phyloP scores from a whole-genome alignment of 202 grass and related monocot species.

The Setaria italica region DNA sequence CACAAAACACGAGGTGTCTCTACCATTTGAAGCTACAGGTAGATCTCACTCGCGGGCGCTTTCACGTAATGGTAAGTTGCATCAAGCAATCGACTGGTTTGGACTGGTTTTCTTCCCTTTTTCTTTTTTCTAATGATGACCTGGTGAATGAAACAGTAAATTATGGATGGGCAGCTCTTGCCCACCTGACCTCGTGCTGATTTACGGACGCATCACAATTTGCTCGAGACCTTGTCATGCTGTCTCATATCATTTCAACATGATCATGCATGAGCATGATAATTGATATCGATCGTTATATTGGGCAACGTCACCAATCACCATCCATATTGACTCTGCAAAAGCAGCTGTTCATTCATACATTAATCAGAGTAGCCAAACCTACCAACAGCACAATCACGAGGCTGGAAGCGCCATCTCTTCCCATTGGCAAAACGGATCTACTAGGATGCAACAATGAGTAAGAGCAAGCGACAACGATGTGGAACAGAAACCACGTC shows the following conservation, averaged over 20 bases:
- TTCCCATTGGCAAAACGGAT: background rate
- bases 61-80: no score
- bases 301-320: background rate
- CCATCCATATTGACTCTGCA: background rate
- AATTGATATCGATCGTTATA: background rate
- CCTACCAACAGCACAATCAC: background rate
- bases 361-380: background rate
- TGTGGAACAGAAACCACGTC: conserved; percentile 14
- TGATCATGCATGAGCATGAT: background rate
- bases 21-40: conserved; percentile 37
- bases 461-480: conserved; percentile 27
- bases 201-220: background rate
- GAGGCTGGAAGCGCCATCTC: background rate
- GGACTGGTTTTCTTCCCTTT: no score
- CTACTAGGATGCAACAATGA: background rate
- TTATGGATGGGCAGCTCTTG: no score
- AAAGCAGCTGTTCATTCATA: background rate
- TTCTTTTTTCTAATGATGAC: no score
- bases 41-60: background rate
- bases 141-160: no score
- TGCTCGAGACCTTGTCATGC: background rate
- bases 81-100: background rate
- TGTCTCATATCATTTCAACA: background rate
- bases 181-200: no score
- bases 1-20: conserved; percentile 26